Conservation (phyloP, 1,139 yeast genomes). For the Candida sp. region DNA sequence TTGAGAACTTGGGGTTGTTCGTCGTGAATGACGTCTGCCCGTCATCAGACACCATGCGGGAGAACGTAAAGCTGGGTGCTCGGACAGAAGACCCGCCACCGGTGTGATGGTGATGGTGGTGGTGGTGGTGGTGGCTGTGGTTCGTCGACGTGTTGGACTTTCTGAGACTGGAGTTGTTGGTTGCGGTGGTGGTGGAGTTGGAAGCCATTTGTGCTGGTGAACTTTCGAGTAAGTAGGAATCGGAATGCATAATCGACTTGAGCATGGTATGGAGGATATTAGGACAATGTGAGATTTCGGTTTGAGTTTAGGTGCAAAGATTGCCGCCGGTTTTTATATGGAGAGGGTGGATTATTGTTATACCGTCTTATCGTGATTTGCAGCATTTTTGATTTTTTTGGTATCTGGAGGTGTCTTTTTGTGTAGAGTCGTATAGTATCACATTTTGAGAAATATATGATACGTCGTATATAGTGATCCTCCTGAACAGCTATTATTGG, state of each 20-base stretch:
- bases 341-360: neutral
- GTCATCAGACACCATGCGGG: conserved; percentile 6
- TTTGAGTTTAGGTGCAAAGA: neutral
- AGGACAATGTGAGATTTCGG: no score
- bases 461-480: no score
- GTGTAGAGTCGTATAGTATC: neutral
- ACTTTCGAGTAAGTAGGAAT: conserved; percentile 12
- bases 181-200: conserved; percentile 3
- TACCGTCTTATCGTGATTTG: neutral
- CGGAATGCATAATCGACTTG: conserved; percentile 13
- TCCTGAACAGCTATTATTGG: no score
- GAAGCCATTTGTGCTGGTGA: conserved; percentile 7
- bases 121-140: neutral
- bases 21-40: neutral
- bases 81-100: conserved; percentile 7
- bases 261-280: conserved; percentile 7
- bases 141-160: neutral
- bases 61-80: conserved; percentile 11
- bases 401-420: neutral
- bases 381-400: neutral
- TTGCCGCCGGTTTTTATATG: neutral
- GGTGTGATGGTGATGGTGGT: no score
- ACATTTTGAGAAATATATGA: no score
- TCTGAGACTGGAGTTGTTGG: conserved; percentile 4
- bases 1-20: conserved; percentile 4